These are phyloP conservation scores for Bipolaris cookei DNA, from an alignment of 2,329 filamentous ascomycete genomes.

Conservation along the genomic window DNA sequence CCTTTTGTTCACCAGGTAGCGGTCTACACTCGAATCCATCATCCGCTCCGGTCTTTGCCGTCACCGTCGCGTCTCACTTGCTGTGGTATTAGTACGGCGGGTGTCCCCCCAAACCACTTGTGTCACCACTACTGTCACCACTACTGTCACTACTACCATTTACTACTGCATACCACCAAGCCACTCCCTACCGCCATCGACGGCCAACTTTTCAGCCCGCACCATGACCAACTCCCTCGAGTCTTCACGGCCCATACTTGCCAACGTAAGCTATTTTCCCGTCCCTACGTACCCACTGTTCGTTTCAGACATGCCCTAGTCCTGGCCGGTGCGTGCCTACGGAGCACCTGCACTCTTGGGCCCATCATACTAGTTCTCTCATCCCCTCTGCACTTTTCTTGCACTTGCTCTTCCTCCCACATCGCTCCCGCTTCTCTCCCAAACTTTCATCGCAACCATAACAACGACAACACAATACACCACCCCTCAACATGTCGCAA, in stretches of 20 bases:
- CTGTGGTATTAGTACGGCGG: background rate
- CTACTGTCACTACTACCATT: background rate
- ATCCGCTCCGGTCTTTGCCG: background rate
- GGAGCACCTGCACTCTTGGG: constrained; percentile 3
- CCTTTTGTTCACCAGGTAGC: constrained; percentile 9
- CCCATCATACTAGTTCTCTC: background rate
- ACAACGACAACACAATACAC: constrained; percentile 11
- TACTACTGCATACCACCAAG: background rate
- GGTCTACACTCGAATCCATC: background rate
- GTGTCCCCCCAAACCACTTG: background rate
- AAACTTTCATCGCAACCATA: constrained; percentile 1
- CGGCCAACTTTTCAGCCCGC: constrained; percentile 12
- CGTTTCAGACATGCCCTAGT: constrained; percentile 40
- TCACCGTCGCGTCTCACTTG: background rate
- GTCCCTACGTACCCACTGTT: constrained; percentile 33
- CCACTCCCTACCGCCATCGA: background rate
- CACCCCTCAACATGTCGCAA: constrained; percentile 25
- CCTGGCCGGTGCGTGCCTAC: constrained; percentile 25
- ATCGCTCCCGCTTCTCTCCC: background rate
- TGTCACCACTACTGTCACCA: background rate
- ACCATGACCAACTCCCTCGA: constrained; percentile 50
- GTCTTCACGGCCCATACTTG: constrained; percentile 50
- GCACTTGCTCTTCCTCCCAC: constrained; percentile 6
- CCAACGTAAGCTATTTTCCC: constrained; percentile 46
- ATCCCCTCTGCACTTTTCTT: constrained; percentile 7